Base-by-base conservation (phyloP, 495 filamentous ascomycete species). In the Xeromyces bisporus region DNA sequence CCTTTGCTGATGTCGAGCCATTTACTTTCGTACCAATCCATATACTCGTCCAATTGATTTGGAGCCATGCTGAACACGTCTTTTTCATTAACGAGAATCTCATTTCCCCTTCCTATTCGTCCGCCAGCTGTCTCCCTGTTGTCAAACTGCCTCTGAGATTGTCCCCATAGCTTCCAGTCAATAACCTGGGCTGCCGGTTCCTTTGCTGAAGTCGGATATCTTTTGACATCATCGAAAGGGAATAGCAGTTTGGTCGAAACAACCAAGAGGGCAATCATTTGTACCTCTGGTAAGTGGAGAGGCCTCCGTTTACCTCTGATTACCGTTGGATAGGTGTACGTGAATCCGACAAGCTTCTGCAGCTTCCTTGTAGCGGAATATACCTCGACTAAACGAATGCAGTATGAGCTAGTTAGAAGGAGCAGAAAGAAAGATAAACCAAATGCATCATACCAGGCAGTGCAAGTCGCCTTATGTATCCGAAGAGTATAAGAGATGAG, bases 11-110 rank as follows among this genome's bases (percentile, higher is more conserved):
- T 41, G 30, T 70, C 63, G 28, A 78, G 44, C 69, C 75, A 91
- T 17, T 60, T 82, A 40, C 68, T 66, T 46, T 87, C 76, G 43
- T 81, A 92, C 80, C 81, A 94, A 48, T 86, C 73, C 62, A 97
- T 61, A 36, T 92, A 92, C 29, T 78, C 67, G 38, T 89, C 77
- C 31, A 94, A 47, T 36, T 91, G 69, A 7, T 58, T 46, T 11
- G 64, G 60, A 1, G 55, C 64, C 77, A 94, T 77, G 2, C 50
- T 44, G 36, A 85, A 69, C 2, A 82, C 62, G 30, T 91, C 77
- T 1, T 60, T 51, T 13, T 87, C 74, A 3, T 62, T 70, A 31
- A 82, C 51, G 6, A 67, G 47, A 24, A 67, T 56, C 28, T 59
- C 58, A 14, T 56, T 43, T 14, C 56, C 56, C 29, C 52, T 55